Conservation (phyloP, 2,329 filamentous ascomycete genomes). For the Alternaria sp. region DNA sequence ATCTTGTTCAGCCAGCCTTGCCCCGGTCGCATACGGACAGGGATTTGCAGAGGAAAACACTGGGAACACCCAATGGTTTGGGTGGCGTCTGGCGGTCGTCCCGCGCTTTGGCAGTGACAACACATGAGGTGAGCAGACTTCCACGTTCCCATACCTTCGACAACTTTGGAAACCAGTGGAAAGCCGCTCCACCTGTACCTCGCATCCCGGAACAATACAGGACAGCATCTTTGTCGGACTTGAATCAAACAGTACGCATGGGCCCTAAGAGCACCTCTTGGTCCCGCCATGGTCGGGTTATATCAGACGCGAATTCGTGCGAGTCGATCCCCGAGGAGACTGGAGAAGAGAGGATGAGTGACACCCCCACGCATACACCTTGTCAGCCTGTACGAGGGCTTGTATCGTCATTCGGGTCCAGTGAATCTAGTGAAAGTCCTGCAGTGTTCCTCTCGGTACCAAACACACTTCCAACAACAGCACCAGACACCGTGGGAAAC, state of each 20-base stretch:
- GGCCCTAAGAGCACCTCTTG: neutral
- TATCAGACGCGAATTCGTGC: constrained; percentile 14
- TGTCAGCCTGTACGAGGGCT: neutral
- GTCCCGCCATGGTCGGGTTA: neutral
- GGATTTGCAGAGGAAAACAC: constrained; percentile 30
- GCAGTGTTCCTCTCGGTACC: constrained; percentile 4
- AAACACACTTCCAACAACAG: neutral
- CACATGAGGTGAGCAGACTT: constrained; percentile 47
- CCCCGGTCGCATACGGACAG: constrained; percentile 28
- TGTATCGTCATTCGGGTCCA: neutral
- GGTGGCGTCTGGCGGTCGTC: constrained; percentile 35
- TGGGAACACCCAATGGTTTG: constrained; percentile 33
- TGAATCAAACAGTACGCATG: constrained; percentile 12
- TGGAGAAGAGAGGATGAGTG: neutral
- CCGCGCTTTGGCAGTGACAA: constrained; percentile 28
- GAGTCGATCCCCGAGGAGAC: constrained; percentile 18
- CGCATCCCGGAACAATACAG: constrained; percentile 36
- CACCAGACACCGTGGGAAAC: neutral
- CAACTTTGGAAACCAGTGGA: constrained; percentile 26
- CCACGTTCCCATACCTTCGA: constrained; percentile 44
- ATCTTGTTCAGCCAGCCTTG: constrained; percentile 14
- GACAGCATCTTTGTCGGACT: constrained; percentile 27
- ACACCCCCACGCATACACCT: neutral
- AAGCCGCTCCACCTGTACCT: constrained; percentile 36
- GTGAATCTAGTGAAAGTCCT: constrained; percentile 2